A percentile compares a stretch with the other conserved stretches of the same genome.
Evolutionary conservation across 2,329 filamentous ascomycete species (phyloP).

Genomic region (Shiraia sp.): DNA sequence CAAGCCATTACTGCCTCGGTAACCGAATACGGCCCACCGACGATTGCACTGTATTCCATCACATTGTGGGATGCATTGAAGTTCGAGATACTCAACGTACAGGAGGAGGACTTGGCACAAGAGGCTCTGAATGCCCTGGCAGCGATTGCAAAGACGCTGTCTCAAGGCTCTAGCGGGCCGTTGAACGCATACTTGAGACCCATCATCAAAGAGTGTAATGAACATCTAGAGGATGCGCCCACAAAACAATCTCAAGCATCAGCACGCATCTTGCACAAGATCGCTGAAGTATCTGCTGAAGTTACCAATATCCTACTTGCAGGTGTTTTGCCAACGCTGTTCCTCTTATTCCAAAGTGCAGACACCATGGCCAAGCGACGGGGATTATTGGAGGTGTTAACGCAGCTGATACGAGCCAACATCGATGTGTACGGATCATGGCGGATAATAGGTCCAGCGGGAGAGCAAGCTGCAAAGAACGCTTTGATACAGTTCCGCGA

Average conservation of each 20-base stretch:
- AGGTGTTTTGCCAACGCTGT: conserved; percentile 60
- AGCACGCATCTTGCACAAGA: conserved; percentile 61
- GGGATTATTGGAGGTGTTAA: conserved; percentile 64
- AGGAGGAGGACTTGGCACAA: conserved; percentile 67
- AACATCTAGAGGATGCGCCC: conserved; percentile 69
- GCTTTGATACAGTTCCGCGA: conserved; percentile 46
- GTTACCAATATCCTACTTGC: conserved; percentile 61
- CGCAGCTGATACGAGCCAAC: conserved; percentile 62
- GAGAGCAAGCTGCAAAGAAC: conserved; percentile 37
- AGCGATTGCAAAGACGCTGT: conserved; percentile 60
- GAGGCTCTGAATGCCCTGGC: conserved; percentile 61
- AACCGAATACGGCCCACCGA: conserved; percentile 60
- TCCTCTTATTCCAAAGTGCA: conserved; percentile 63
- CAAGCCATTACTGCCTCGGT: conserved; percentile 65
- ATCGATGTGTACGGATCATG: conserved; percentile 61
- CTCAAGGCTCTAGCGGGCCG: conserved; percentile 53
- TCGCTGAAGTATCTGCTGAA: conserved; percentile 59
- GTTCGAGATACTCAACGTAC: conserved; percentile 69
- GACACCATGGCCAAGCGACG: conserved; percentile 66
- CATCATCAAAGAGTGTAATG: conserved; percentile 68
- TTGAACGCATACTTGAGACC: conserved; percentile 60
- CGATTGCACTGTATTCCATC: conserved; percentile 65
- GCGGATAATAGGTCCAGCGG: conserved; percentile 48
- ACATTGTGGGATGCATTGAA: conserved; percentile 71
- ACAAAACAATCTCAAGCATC: conserved; percentile 70